Evolutionary conservation across 192 early-diverging fungal genomes (phyloP).

Genomic region (Backusella luteola): DNA sequence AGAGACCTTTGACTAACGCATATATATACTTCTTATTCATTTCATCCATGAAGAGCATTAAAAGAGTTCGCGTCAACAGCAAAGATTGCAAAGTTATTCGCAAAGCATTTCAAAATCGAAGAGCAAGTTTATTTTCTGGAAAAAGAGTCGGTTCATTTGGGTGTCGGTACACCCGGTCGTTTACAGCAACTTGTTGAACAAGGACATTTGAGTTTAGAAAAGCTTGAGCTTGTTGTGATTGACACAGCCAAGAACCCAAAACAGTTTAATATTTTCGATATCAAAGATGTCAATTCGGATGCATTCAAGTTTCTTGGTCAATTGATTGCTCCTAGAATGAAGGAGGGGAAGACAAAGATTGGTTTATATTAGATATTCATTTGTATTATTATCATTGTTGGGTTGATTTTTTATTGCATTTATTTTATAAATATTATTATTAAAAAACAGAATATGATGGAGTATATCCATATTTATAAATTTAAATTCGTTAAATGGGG

Average conservation of each 20-base stretch:
- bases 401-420: background rate
- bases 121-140: conserved; percentile 63
- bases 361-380: conserved; percentile 27
- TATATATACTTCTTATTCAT: background rate
- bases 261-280: conserved; percentile 57
- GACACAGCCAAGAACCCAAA: conserved; percentile 61
- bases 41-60: conserved; percentile 26
- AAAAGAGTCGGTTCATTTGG: conserved; percentile 52
- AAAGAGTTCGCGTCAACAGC: conserved; percentile 51
- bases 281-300: conserved; percentile 58
- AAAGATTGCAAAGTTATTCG: conserved; percentile 72
- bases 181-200: conserved; percentile 57
- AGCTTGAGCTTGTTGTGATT: conserved; percentile 58
- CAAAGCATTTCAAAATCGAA: conserved; percentile 72
- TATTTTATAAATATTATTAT: background rate
- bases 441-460: background rate
- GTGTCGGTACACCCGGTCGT: conserved; percentile 70
- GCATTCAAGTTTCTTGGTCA: conserved; percentile 47
- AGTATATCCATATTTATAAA: background rate
- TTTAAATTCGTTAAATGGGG: background rate
- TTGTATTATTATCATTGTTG: background rate
- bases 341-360: conserved; percentile 29
- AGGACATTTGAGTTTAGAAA: conserved; percentile 54
- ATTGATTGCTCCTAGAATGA: conserved; percentile 23
- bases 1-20: background rate